A percentile compares a stretch with the other conserved stretches of the same genome.
These are phyloP conservation scores for Blastomyces parvus DNA, from an alignment of 2,329 filamentous ascomycete species.

Conservation along the genomic window DNA sequence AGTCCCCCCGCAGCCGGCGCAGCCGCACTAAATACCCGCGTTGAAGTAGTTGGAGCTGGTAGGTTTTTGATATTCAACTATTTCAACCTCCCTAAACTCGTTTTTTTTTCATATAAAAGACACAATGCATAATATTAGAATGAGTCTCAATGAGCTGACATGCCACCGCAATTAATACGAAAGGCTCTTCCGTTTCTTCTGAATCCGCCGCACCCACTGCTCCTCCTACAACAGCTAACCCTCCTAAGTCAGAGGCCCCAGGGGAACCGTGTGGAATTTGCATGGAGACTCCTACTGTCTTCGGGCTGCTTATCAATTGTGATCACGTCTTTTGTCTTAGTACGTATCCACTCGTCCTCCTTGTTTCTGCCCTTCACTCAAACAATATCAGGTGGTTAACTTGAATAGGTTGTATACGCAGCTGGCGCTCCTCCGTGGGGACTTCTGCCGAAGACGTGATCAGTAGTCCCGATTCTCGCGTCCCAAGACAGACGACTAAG, in stretches of 20 bases:
- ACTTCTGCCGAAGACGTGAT: conserved; percentile 13
- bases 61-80: neutral
- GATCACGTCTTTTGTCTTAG: conserved; percentile 25
- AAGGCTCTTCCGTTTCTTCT: neutral
- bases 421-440: conserved; percentile 21
- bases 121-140: neutral
- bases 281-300: conserved; percentile 21
- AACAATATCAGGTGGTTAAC: neutral
- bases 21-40: neutral
- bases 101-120: neutral
- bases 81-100: neutral
- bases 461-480: conserved; percentile 7
- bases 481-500: conserved; percentile 19
- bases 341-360: conserved; percentile 11
- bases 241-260: neutral
- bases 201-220: neutral
- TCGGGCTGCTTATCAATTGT: conserved; percentile 22
- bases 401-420: conserved; percentile 21
- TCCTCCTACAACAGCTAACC: neutral
- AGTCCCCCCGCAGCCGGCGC: neutral
- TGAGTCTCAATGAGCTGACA: neutral
- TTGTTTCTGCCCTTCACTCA: neutral
- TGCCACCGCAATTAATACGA: neutral
- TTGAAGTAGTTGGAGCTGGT: neutral
- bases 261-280: conserved; percentile 23